Base-by-base conservation (phyloP, 176 grass and related monocot genomes). In the Elaeis guineensis region DNA sequence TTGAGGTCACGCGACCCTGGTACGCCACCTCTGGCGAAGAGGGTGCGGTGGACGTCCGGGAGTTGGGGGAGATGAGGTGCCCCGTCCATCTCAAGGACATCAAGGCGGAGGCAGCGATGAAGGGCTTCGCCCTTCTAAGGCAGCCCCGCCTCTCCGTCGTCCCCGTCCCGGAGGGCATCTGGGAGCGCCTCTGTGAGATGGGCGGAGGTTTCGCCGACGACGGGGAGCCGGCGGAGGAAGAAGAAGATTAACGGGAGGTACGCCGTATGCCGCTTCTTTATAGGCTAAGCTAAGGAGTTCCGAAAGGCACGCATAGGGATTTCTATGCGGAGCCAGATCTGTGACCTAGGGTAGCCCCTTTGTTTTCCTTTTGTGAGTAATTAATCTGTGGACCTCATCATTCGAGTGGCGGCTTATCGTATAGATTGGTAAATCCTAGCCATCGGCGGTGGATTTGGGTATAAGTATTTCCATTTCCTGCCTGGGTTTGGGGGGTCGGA, bases 101-200 rank as follows among this genome's bases (percentile, higher is more conserved):
- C 49, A 91, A 91, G 81, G 73, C 28, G 15, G 88, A 85, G 75
- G 72, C 81, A 54, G 80, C 76, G 44, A 71, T 89, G 81, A 85
- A 72, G 76, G 75, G 75, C 9, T 97, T 91, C 62, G 70, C 78
- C 30, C 78, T 97, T 51, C 58, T 97, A 25, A 81, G 81, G 3
- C 83, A 97, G 69, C 75, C 78, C 54, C 81, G 92, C 25, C 65
- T 97, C 2, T 97, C 92, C 11, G 87, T 91, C 68, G 85, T 97
- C 72, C 75, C 92, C 1, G 81, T 97, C 19, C 70, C 84, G 17
- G 65, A 26, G 19, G 76, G 30, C 53, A 55, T 91, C 59, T 91
- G 87, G 92, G 72, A 91, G 0, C 73, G 72, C 61, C 58, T 97
- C 63, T 97, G 81, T 23, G 78, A 89, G 50, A 82, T 82, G 75